Conservation (phyloP, 129 eudicot species). For the Dittrichia graveolens region DNA sequence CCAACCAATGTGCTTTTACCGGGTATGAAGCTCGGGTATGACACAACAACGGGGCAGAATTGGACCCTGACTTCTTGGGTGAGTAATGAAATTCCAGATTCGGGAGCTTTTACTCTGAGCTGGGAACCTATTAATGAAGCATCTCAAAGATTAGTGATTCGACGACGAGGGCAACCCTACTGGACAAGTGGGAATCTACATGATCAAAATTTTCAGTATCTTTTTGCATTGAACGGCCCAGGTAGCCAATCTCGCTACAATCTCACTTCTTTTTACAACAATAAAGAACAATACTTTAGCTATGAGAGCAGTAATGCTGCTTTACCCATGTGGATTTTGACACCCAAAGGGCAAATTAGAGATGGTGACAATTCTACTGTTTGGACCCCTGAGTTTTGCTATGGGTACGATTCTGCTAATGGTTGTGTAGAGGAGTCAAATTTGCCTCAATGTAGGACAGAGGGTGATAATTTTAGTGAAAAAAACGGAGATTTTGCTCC, state of each 20-base stretch:
- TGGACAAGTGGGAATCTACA: conserved; percentile 34
- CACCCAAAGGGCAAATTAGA: conserved; percentile 26
- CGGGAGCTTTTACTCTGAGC: conserved; percentile 34
- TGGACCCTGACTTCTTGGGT: conserved; percentile 42
- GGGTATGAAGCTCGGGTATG: conserved; percentile 42
- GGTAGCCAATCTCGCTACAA: conserved; percentile 1
- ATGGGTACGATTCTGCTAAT: conserved; percentile 20
- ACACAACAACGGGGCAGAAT: background rate
- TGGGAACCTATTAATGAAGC: conserved; percentile 31
- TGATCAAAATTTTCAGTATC: conserved; percentile 5
- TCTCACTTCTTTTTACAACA: conserved; percentile 24
- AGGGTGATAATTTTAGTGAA: conserved; percentile 1
- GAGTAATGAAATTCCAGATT: background rate
- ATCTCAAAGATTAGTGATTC: conserved; percentile 12
- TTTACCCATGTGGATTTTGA: conserved; percentile 24
- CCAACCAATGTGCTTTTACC: conserved; percentile 42
- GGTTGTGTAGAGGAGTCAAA: conserved; percentile 28
- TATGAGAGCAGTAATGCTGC: background rate
- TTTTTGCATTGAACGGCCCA: background rate
- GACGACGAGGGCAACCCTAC: conserved; percentile 21
- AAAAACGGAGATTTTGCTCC: conserved; percentile 11
- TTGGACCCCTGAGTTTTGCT: conserved; percentile 33
- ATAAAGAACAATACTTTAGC: conserved; percentile 26
- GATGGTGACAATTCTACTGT: background rate
- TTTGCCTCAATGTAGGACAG: conserved; percentile 25